Evolutionary conservation across 257 asterid genomes (phyloP), one percentile per base, ranked within the genome.

Genomic region (Capsicum chinense): DNA sequence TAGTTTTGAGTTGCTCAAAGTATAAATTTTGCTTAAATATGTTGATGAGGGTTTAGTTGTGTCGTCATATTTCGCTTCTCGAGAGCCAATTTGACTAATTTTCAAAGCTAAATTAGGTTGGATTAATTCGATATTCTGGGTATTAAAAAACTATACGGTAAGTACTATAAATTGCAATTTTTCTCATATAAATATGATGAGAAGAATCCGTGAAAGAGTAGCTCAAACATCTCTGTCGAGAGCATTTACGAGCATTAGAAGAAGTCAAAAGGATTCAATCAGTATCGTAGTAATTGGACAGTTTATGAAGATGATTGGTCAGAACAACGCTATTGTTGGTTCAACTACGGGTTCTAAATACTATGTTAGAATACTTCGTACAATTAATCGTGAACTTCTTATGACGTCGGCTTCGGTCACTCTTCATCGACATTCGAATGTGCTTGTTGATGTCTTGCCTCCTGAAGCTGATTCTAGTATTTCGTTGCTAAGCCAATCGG

Each of bases 281-380:
- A 56, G 97, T 92, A 33, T 95, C 97, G 44, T 94, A 6, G 97
- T 92, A 6, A 94, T 94, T 76, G 98, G 97, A 10, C 98, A 94
- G 90, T 94, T 92, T 88, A 94, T 94, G 97, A 97, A 94, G 91
- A 94, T 94, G 98, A 94, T 94, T 80, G 98, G 92, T 83, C 91
- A 89, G 92, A 94, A 92, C 84, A 94, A 92, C 82, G 97, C 91
- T 11, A 94, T 94, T 17, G 97, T 94, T 6, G 98, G 98, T 9
- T 94, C 98, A 14, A 92, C 98, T 12, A 92, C 97, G 35, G 97
- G 98, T 1, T 94, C 98, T 0, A 94, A 94, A 83, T 92, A 94
- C 85, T 92, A 92, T 37, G 98, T 92, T 3, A 89, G 97, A 86
- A 92, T 92, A 73, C 89, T 94, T 48, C 88, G 97, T 68, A 94